Conservation (phyloP, 2,329 filamentous ascomycete genomes). For the Colletotrichum sublineola region DNA sequence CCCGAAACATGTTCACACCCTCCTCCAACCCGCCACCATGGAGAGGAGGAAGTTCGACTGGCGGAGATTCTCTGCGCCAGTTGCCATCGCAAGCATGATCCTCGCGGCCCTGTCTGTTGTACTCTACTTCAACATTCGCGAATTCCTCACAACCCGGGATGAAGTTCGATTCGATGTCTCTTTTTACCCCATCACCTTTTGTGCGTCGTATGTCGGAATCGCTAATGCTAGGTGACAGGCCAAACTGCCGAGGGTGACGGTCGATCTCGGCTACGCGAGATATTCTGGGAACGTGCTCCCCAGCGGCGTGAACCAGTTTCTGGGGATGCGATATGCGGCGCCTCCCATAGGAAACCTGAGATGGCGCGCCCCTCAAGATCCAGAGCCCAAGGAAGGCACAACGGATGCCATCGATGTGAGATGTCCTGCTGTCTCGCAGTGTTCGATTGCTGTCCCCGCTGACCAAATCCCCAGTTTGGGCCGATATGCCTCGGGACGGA, state of each 20-base stretch:
- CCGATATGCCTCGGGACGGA: constrained; percentile 60
- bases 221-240: constrained; percentile 24
- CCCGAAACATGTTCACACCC: constrained; percentile 32
- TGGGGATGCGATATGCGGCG: constrained; percentile 65
- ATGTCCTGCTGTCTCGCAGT: background rate
- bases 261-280: constrained; percentile 60
- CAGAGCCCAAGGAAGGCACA: constrained; percentile 49
- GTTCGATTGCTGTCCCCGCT: background rate
- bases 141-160: constrained; percentile 28
- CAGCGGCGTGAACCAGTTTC: constrained; percentile 59
- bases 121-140: constrained; percentile 36
- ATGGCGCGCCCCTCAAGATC: constrained; percentile 63
- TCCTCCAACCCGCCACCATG: constrained; percentile 27
- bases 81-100: constrained; percentile 39
- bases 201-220: background rate
- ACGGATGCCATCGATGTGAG: constrained; percentile 55
- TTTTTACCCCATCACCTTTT: background rate
- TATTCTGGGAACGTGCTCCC: constrained; percentile 57
- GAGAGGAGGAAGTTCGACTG: constrained; percentile 34
- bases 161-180: constrained; percentile 27
- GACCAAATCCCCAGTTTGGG: constrained; percentile 54
- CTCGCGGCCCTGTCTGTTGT: constrained; percentile 36
- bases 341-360: constrained; percentile 64
- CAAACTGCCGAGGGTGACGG: constrained; percentile 39
- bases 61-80: constrained; percentile 31